phyloP scores from a whole-genome alignment of 2,329 filamentous ascomycete species.

The Aspergillus spinulosporus region DNA sequence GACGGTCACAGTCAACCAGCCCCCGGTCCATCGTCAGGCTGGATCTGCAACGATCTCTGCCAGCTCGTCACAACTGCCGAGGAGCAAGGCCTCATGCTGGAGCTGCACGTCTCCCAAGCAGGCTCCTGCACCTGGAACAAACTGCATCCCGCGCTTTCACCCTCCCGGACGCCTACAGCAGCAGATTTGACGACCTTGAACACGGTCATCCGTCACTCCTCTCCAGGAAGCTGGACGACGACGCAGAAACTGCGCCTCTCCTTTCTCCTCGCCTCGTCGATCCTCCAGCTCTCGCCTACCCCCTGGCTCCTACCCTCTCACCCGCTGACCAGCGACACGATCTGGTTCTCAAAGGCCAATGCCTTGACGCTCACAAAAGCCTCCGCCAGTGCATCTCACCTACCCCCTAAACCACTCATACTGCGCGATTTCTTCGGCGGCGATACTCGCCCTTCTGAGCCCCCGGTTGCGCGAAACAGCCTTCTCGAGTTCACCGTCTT shows the following conservation, averaged over 20 bases:
- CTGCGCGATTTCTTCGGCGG: neutral
- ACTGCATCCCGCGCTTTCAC: neutral
- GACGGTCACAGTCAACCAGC: neutral
- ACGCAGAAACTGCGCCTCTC: neutral
- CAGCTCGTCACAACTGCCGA: neutral
- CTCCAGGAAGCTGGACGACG: neutral
- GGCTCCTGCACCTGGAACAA: neutral
- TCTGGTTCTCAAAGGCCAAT: neutral
- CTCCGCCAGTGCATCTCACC: neutral
- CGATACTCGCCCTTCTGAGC: neutral
- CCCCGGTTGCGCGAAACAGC: neutral
- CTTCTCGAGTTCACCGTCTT: neutral
- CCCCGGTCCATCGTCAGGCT: neutral
- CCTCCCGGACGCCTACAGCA: neutral
- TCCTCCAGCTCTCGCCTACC: neutral
- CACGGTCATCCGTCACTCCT: neutral
- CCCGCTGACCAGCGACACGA: neutral
- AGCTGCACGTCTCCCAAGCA: neutral
- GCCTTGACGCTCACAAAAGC: neutral
- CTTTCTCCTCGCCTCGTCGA: neutral
- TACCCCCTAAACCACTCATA: neutral
- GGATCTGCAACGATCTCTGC: neutral
- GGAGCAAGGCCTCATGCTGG: neutral
- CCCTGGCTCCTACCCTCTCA: neutral
- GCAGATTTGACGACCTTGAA: neutral